Evolutionary conservation across 2,329 filamentous ascomycete species (phyloP).

Genomic region (Aspergillus sp.): DNA sequence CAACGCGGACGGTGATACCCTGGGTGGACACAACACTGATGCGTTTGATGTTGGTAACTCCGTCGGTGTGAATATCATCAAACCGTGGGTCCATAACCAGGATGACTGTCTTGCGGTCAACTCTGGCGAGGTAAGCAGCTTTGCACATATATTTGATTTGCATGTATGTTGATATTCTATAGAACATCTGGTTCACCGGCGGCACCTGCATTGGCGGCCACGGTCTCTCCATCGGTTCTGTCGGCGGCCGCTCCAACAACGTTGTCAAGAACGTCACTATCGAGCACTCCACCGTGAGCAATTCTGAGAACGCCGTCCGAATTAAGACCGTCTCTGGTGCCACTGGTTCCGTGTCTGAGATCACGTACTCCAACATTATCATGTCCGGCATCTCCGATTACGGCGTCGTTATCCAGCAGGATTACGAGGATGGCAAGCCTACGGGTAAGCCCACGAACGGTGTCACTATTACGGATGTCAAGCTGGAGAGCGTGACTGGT

Average conservation of each 20-base stretch:
- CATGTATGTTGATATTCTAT: neutral
- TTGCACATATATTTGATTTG: too few species aligned
- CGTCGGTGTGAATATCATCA: slow-evolving; percentile 45
- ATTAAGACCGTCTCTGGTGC: slow-evolving; percentile 45
- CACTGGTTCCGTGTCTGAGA: slow-evolving; percentile 31
- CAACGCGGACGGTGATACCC: slow-evolving; percentile 41
- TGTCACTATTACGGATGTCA: slow-evolving; percentile 38
- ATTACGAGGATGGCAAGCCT: slow-evolving; percentile 53
- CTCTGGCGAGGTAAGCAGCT: slow-evolving; percentile 22
- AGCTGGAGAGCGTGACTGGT: slow-evolving; percentile 40
- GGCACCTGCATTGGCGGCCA: slow-evolving; percentile 43
- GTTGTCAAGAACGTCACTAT: slow-evolving; percentile 50
- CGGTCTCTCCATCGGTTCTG: slow-evolving; percentile 36
- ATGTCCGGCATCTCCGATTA: slow-evolving; percentile 49
- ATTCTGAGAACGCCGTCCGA: slow-evolving; percentile 44
- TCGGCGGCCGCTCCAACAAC: slow-evolving; percentile 55
- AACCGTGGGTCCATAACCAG: slow-evolving; percentile 48
- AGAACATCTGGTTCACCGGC: slow-evolving; percentile 25
- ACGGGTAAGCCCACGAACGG: slow-evolving; percentile 43
- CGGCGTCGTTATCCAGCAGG: slow-evolving; percentile 55
- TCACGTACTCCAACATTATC: slow-evolving; percentile 42
- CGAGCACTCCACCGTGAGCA: slow-evolving; percentile 49
- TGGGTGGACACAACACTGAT: slow-evolving; percentile 50
- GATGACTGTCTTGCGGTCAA: slow-evolving; percentile 42
- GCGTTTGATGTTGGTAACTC: slow-evolving; percentile 53